Evolutionary conservation across 2,329 filamentous ascomycete genomes (phyloP).

Genomic region (Dendryphion nanum): DNA sequence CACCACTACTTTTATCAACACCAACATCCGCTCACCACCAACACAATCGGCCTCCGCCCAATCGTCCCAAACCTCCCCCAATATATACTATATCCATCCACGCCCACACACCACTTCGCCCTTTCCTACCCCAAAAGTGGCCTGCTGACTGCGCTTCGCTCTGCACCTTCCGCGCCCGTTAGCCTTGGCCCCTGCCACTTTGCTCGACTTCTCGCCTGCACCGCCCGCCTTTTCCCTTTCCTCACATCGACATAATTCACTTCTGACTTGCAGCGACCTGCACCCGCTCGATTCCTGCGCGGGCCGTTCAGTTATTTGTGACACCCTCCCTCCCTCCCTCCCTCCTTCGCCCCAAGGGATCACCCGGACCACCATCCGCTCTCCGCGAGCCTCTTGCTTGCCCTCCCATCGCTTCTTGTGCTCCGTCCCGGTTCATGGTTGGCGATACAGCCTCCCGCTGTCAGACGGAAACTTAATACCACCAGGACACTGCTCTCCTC

Average conservation of each 20-base stretch:
- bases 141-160: too few species aligned
- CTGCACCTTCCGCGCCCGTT: too few species aligned
- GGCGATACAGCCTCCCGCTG: too few species aligned
- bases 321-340: constrained; percentile 18
- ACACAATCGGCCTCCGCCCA: too few species aligned
- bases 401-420: constrained; percentile 3
- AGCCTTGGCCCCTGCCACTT: constrained; percentile 7
- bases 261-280: constrained; percentile 27
- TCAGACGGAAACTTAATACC: neutral
- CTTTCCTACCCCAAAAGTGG: too few species aligned
- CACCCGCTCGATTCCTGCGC: constrained; percentile 14
- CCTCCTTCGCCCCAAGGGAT: constrained; percentile 19
- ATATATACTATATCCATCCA: too few species aligned
- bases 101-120: neutral
- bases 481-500: neutral
- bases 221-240: constrained; percentile 13
- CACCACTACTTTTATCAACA: too few species aligned
- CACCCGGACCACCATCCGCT: constrained; percentile 19
- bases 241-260: too few species aligned
- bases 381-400: constrained; percentile 1
- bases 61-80: too few species aligned
- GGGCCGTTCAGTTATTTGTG: constrained; percentile 31
- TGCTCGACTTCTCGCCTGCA: constrained; percentile 8
- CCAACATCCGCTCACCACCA: too few species aligned
- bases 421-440: constrained; percentile 1